phyloP scores from a whole-genome alignment of 805 yeast genomes.

The Saccharomycopsis sp. region DNA sequence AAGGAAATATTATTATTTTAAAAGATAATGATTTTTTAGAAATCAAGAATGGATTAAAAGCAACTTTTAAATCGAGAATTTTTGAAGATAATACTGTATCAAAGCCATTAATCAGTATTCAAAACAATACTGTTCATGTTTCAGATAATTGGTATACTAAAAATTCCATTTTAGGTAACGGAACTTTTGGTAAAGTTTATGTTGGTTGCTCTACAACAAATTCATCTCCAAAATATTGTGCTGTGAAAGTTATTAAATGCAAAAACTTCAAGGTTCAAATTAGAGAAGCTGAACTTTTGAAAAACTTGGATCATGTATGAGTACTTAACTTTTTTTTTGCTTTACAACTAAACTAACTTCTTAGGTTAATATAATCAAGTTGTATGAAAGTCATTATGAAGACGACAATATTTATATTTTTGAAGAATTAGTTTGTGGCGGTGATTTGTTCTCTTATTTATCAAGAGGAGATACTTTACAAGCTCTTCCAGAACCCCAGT shows the following conservation, averaged over 20 bases:
- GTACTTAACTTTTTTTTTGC: no score
- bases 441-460: conserved; percentile 49
- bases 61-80: conserved; percentile 17
- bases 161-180: conserved; percentile 37
- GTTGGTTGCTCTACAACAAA: conserved; percentile 6
- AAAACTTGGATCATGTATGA: conserved; percentile 30
- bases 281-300: conserved; percentile 34
- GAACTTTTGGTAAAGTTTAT: conserved; percentile 47
- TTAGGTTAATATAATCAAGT: conserved; percentile 39
- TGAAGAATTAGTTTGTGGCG: conserved; percentile 34
- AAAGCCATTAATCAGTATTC: background rate
- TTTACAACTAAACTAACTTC: no score
- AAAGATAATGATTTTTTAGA: conserved; percentile 30
- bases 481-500: conserved; percentile 43
- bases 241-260: conserved; percentile 37
- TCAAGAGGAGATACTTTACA: conserved; percentile 30
- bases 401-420: conserved; percentile 28
- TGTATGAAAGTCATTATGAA: conserved; percentile 27
- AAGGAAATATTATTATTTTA: conserved; percentile 27
- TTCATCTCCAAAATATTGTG: conserved; percentile 27
- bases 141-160: conserved; percentile 31
- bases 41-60: conserved; percentile 26
- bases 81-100: conserved; percentile 16
- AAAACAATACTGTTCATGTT: background rate
- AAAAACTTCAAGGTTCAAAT: conserved; percentile 24